Evolutionary conservation across 1,284 basidiomycete genomes (phyloP), one percentile per base, ranked within the genome.

Genomic region (Golubevia sp.): DNA sequence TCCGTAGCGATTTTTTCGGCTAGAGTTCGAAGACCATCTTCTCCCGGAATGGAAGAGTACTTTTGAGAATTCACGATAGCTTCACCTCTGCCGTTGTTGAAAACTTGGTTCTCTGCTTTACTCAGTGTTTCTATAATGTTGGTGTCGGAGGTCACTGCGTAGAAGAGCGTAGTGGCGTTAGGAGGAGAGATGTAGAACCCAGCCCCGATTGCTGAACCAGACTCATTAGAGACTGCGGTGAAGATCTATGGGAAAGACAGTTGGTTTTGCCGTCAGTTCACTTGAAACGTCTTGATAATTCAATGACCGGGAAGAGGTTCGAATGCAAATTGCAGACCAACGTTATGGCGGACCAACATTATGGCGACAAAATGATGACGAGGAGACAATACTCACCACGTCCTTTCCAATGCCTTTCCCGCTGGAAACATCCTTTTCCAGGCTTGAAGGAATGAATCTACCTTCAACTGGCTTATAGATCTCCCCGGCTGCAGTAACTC

Each of bases 71-170:
- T 67, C 38, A 89, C 74, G 53, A 92, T 83, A 4, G 73, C 78
- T 20, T 76, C 60, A 2, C 89, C 87, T 44, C 89, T 87, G 13
- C 84, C 70, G 13, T 83, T 44, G 20, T 88, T 89, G 55, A 91
- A 86, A 2, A 87, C 91, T 74, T 94, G 92, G 76, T 92, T 85
- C 34, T 84, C n/a, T n/a, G n/a, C n/a, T n/a, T n/a, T n/a, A n/a
- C n/a, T n/a, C n/a, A n/a, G n/a, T n/a, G n/a, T n/a, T n/a, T n/a
- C n/a, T n/a, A n/a, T 79, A 18, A 91, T 90, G n/a, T 87, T 90
- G 0, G 91, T 89, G 49, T 93, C 78, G 34, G 90, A 85, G 7
- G 88, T 86, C 20, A 86, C 86, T 2, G 87, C 88, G 70, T 90
- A 87, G 66, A 91, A 85, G 15, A 90, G 88, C 0, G 88, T 87